Conservation (phyloP, 352 stramenopile genomes). For the Phytophthora capsici region DNA sequence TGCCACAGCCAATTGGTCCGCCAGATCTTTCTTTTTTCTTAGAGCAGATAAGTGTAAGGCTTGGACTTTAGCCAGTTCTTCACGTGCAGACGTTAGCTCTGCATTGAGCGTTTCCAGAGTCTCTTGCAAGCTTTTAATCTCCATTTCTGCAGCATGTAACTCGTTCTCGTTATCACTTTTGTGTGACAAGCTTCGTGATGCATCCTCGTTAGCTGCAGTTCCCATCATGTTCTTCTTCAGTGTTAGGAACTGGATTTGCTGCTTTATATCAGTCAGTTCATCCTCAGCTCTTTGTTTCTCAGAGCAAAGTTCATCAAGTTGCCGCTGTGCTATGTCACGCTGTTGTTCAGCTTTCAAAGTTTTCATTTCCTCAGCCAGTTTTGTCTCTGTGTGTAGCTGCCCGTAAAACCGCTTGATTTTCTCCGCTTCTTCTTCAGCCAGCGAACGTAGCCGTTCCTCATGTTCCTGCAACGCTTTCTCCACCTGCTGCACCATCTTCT, state of each 20-base stretch:
- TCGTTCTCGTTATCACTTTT: slow-evolving; percentile 17
- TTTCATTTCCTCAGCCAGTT: slow-evolving; percentile 54
- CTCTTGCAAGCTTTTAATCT: slow-evolving; percentile 52
- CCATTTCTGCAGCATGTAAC: slow-evolving; percentile 24
- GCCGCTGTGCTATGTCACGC: slow-evolving; percentile 30
- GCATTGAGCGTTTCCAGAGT: slow-evolving; percentile 50
- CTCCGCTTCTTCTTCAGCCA: slow-evolving; percentile 51
- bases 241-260: slow-evolving; percentile 61
- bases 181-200: not conserved
- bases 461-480: slow-evolving; percentile 55
- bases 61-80: slow-evolving; percentile 60
- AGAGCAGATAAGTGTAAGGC: slow-evolving; percentile 41
- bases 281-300: slow-evolving; percentile 46
- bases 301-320: slow-evolving; percentile 44
- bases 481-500: slow-evolving; percentile 61
- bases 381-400: slow-evolving; percentile 52
- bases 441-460: slow-evolving; percentile 50
- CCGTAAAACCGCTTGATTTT: slow-evolving; percentile 67
- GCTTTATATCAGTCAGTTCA: slow-evolving; percentile 50
- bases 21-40: slow-evolving; percentile 55
- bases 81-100: slow-evolving; percentile 44
- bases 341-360: slow-evolving; percentile 36
- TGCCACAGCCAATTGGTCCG: slow-evolving; percentile 40
- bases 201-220: not conserved
- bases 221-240: slow-evolving; percentile 56